Base-by-base conservation (phyloP, 208 protist genomes). In the Endotrypanum monterogeii region DNA sequence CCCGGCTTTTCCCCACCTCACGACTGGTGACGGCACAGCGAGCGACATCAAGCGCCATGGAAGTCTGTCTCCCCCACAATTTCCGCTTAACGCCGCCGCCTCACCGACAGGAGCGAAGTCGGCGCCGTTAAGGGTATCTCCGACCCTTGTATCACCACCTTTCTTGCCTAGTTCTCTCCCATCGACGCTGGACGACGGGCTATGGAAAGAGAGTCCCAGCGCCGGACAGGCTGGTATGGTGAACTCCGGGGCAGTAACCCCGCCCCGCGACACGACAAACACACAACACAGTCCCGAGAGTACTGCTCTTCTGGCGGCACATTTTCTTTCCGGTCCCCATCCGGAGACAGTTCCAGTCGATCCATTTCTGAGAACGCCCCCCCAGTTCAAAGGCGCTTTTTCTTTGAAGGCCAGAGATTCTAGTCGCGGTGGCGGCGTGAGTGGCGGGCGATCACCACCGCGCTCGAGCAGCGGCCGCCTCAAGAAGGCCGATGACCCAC, bases 141-240 rank as follows among this genome's bases (percentile, higher is more conserved):
- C 25, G 35, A 54, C 63, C 16, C 63, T n/a, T 32, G 23, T n/a
- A 28, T 61, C 67, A n/a, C 51, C 50, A 16, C 46, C 54, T 8
- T 25, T 28, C 25, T 25, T 56, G 5, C 18, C 30, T 20, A 52
- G 37, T 50, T 80, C 76, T 51, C 76, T 80, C 35, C 71, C 76
- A 39, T 80, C 76, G 41, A 80, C 76, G 12, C 41, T 76, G n/a
- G 76, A 80, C 35, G 76, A 80, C 46, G 76, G 76, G 23, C 73
- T 73, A n/a, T 80, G 69, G 70, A 80, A 80, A 48, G 71, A 32
- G 46, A 37, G 63, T 35, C 23, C 63, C 6, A 30, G 28, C 12
- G 7, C 44, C 44, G 8, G 14, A 11, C 44, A 35, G 44, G 44
- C 12, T 46, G 46, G 56, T 18, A 16, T 58, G 25, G 28, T 58